Evolutionary conservation across 805 yeast genomes (phyloP).

Genomic region (Candida xyloterini): DNA sequence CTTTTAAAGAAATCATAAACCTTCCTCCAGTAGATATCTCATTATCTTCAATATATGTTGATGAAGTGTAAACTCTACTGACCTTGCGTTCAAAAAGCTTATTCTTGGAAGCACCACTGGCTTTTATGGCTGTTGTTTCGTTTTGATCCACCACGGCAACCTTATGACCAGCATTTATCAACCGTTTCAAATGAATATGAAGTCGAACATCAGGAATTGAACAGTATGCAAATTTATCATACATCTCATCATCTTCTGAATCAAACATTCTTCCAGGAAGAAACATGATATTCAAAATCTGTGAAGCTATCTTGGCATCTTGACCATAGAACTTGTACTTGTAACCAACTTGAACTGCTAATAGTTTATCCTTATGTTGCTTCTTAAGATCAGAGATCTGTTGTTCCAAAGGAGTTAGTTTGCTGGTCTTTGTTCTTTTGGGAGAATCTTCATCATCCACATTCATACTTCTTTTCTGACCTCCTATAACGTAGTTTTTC

Average conservation of each 20-base stretch:
- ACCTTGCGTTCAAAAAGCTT: conserved; percentile 66
- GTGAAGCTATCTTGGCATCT: conserved; percentile 73
- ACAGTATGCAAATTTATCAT: conserved; percentile 71
- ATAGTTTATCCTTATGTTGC: conserved; percentile 59
- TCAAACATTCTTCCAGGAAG: conserved; percentile 61
- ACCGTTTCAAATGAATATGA: conserved; percentile 70
- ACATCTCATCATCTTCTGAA: conserved; percentile 39
- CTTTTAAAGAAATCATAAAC: conserved; percentile 47
- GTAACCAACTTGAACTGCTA: conserved; percentile 89
- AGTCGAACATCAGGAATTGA: conserved; percentile 79
- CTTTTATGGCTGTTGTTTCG: conserved; percentile 76
- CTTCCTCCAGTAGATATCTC: conserved; percentile 29
- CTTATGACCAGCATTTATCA: conserved; percentile 68
- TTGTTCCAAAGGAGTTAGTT: conserved; percentile 74
- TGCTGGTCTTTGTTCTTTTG: conserved; percentile 16
- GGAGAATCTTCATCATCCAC: conserved; percentile 6
- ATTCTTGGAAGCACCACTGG: conserved; percentile 46
- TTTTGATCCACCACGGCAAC: conserved; percentile 85
- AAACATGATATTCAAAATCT: conserved; percentile 64
- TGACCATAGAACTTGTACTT: conserved; percentile 83
- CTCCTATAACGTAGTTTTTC: conserved; percentile 1
- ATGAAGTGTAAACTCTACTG: conserved; percentile 72
- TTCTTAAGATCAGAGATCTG: conserved; percentile 70
- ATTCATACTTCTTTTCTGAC: conserved; percentile 3
- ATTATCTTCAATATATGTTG: conserved; percentile 66